A percentile compares a stretch with the other conserved stretches of the same genome.
Conservation (phyloP, 1,284 basidiomycete genomes). For the Takashimella koratensis region DNA sequence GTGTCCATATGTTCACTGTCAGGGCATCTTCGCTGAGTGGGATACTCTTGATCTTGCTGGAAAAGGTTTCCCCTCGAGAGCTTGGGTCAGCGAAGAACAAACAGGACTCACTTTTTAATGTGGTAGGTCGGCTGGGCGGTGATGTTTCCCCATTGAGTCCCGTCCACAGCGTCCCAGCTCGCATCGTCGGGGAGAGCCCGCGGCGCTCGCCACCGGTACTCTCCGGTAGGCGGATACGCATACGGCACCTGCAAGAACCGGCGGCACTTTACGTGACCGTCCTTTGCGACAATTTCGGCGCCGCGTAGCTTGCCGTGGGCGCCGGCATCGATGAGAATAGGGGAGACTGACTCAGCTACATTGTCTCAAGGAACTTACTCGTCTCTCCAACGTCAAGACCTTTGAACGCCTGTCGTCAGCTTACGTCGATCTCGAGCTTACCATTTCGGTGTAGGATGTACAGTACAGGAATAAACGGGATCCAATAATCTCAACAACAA, state of each 20-base stretch:
- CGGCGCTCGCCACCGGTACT: conserved; percentile 20
- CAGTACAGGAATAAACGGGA: too few species aligned
- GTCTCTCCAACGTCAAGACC: conserved; percentile 5
- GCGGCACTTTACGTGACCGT: conserved; percentile 18
- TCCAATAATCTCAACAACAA: too few species aligned
- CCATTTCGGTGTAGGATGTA: too few species aligned
- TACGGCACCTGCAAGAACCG: conserved; percentile 22
- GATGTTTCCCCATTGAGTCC: conserved; percentile 17
- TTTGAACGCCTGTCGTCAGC: conserved; percentile 5
- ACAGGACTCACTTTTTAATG: conserved; percentile 18
- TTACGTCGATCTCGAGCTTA: too few species aligned
- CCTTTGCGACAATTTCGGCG: conserved; percentile 10
- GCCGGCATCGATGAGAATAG: conserved; percentile 16
- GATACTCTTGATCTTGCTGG: conserved; percentile 3
- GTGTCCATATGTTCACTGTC: conserved; percentile 25
- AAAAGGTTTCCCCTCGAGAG: conserved; percentile 6
- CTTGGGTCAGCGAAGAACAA: background rate
- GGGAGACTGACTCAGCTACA: conserved; percentile 11
- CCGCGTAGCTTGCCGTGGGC: conserved; percentile 20
- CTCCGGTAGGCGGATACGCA: conserved; percentile 18
- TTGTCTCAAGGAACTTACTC: background rate
- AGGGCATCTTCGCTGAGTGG: conserved; percentile 17
- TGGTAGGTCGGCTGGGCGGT: conserved; percentile 21
- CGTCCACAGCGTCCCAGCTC: conserved; percentile 13
- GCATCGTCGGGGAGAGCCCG: conserved; percentile 12